Conservation (phyloP, 306 rosid genomes). For the Dalbergia oliveri region DNA sequence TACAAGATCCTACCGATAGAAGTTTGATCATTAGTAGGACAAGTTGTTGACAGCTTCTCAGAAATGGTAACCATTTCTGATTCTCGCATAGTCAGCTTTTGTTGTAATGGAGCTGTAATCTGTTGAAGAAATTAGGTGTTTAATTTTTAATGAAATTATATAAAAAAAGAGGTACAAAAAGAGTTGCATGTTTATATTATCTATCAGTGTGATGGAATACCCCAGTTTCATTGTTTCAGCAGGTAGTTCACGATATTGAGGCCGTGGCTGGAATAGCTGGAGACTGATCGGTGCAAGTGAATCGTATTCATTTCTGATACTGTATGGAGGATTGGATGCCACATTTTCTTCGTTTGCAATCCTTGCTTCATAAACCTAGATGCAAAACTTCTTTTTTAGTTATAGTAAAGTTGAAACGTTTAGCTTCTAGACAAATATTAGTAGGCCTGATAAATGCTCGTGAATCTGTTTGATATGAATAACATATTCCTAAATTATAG, state of each 20-base stretch:
- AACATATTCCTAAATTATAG: too few relatives aligned
- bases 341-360: constrained; percentile 49
- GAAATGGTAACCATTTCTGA: constrained; percentile 42
- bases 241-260: constrained; percentile 60
- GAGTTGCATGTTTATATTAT: constrained; percentile 21
- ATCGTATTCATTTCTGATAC: constrained; percentile 55
- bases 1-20: constrained; percentile 47
- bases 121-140: constrained; percentile 49
- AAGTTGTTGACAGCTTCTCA: constrained; percentile 50
- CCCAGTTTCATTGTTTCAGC: constrained; percentile 65
- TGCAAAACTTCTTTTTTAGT: constrained; percentile 38
- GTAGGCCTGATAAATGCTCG: neutral
- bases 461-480: neutral
- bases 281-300: constrained; percentile 63
- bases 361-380: constrained; percentile 65
- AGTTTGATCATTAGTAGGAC: constrained; percentile 44
- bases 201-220: constrained; percentile 59
- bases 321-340: constrained; percentile 49
- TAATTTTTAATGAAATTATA: constrained; percentile 24
- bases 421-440: constrained; percentile 33
- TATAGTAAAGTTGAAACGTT: constrained; percentile 37
- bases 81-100: constrained; percentile 19
- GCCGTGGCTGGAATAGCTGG: constrained; percentile 77
- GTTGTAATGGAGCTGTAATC: constrained; percentile 71
- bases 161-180: neutral